Conservation (phyloP, 306 rosid species). For the Cercis canadensis region DNA sequence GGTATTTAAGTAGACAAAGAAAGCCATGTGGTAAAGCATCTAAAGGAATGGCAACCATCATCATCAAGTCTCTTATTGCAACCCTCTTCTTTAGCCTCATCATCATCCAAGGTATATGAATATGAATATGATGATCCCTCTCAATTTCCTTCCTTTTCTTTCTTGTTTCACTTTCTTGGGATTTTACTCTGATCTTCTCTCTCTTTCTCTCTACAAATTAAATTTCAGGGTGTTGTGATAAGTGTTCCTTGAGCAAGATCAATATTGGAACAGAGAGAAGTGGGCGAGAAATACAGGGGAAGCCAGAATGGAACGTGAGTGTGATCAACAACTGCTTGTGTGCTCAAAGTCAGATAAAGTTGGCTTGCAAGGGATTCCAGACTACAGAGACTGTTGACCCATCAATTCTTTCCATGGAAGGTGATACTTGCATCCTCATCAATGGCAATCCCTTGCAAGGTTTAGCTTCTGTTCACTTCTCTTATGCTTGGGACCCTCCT, state of each 20-base stretch:
- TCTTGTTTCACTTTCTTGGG: neutral
- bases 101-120: slow-evolving; percentile 38
- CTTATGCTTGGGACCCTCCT: slow-evolving; percentile 74
- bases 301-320: slow-evolving; percentile 65
- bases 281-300: slow-evolving; percentile 46
- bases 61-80: slow-evolving; percentile 11
- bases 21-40: too few species aligned
- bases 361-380: slow-evolving; percentile 54
- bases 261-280: slow-evolving; percentile 54
- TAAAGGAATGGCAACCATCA: neutral
- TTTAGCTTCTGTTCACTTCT: slow-evolving; percentile 40
- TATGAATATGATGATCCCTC: neutral
- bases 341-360: slow-evolving; percentile 37
- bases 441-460: slow-evolving; percentile 40
- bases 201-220: neutral
- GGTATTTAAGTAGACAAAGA: too few species aligned
- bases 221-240: slow-evolving; percentile 44
- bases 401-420: slow-evolving; percentile 27
- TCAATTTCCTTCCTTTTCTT: neutral
- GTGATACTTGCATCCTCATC: slow-evolving; percentile 50
- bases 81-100: slow-evolving; percentile 30
- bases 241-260: slow-evolving; percentile 52
- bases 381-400: slow-evolving; percentile 42
- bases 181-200: neutral
- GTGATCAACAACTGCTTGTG: slow-evolving; percentile 62